Evolutionary conservation across 2,329 filamentous ascomycete genomes (phyloP).

Genomic region (Aspergillus tubingensis): DNA sequence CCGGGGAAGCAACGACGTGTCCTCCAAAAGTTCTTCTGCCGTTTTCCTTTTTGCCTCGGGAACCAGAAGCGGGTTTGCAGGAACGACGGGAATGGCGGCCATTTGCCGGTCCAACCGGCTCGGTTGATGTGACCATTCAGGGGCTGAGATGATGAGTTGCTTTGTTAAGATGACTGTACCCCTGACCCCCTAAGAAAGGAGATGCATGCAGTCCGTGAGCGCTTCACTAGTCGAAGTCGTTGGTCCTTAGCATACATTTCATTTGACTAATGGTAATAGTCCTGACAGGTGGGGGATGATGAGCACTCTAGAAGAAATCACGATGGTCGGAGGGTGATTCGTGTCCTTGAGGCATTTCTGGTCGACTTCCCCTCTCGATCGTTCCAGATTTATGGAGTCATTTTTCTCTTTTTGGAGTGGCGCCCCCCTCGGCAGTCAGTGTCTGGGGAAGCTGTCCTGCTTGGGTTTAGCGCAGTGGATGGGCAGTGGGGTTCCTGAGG

Average conservation of each 20-base stretch:
- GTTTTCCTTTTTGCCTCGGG: background rate
- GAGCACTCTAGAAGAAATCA: background rate
- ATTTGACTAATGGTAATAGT: background rate
- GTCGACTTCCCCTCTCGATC: background rate
- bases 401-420: background rate
- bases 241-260: background rate
- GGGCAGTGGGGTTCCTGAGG: background rate
- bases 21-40: background rate
- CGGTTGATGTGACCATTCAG: conserved; percentile 13
- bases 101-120: conserved; percentile 14
- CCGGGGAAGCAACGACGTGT: conserved; percentile 15
- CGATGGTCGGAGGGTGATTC: background rate
- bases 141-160: background rate
- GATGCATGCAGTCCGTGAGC: background rate
- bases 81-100: background rate
- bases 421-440: background rate
- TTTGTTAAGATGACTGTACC: background rate
- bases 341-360: conserved; percentile 5
- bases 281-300: background rate
- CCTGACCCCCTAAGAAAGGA: background rate
- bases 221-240: background rate
- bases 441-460: conserved; percentile 13
- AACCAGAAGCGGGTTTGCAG: background rate
- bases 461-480: conserved; percentile 4
- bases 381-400: background rate